phyloP scores from a whole-genome alignment of 495 filamentous ascomycete genomes.

The Podospora bellae-mahoneyi region DNA sequence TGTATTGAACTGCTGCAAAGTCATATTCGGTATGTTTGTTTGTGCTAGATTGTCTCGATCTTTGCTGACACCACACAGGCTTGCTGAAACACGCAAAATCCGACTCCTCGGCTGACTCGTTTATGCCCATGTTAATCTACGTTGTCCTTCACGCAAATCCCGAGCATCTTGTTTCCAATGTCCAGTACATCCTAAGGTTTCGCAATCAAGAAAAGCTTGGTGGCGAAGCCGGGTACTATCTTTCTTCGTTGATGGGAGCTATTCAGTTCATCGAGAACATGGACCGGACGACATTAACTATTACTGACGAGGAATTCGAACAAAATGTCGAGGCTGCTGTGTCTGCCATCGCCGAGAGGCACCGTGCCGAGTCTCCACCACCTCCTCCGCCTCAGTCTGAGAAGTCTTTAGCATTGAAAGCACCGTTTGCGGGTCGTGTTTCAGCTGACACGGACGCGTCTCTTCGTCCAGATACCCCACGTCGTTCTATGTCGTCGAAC shows the following conservation, averaged over 20 bases:
- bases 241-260: conserved; percentile 95
- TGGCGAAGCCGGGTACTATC: conserved; percentile 95
- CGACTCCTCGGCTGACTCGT: conserved; percentile 93
- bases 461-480: conserved; percentile 34
- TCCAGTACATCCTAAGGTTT: conserved; percentile 96
- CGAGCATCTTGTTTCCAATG: conserved; percentile 92
- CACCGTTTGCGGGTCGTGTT: conserved; percentile 33
- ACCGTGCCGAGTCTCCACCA: conserved; percentile 53
- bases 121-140: conserved; percentile 93
- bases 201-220: conserved; percentile 95
- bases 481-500: conserved; percentile 43
- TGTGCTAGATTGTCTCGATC: background rate
- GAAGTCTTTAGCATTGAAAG: conserved; percentile 55
- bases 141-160: conserved; percentile 93
- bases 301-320: conserved; percentile 93
- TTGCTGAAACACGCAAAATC: conserved; percentile 85
- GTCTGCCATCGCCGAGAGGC: conserved; percentile 90
- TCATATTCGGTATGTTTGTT: conserved; percentile 78
- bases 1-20: conserved; percentile 97
- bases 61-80: conserved; percentile 49
- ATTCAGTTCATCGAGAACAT: conserved; percentile 96
- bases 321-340: conserved; percentile 91
- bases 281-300: conserved; percentile 88
- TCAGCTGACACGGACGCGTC: conserved; percentile 45
- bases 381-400: conserved; percentile 52